Evolutionary conservation across 78 protist species (phyloP).

Genomic region (Isochrysis galbana): DNA sequence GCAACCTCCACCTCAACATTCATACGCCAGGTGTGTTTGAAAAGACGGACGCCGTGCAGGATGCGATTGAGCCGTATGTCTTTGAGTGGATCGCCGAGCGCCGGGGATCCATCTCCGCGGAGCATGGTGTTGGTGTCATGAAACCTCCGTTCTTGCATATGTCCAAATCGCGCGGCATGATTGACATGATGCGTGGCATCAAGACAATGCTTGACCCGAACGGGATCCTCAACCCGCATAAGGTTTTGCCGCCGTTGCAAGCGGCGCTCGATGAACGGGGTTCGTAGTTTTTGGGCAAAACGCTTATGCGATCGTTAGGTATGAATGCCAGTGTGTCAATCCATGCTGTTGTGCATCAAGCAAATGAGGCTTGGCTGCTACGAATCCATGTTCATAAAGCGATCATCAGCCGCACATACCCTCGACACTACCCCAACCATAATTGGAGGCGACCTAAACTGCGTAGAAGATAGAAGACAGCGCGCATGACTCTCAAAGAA

Average conservation of each 20-base stretch:
- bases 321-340: no score
- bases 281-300: no score
- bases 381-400: no score
- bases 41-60: not conserved
- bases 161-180: conserved; percentile 55
- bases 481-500: no score
- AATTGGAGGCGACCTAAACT: no score
- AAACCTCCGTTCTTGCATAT: conserved; percentile 58
- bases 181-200: conserved; percentile 68
- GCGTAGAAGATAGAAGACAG: no score
- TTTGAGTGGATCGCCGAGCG: conserved; percentile 67
- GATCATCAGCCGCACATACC: no score
- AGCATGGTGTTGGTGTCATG: conserved; percentile 89
- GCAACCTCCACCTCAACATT: conserved; percentile 85
- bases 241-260: conserved; percentile 54
- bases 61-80: conserved; percentile 75
- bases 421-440: no score
- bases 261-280: not conserved
- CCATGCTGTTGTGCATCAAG: no score
- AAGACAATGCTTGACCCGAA: conserved; percentile 83
- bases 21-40: conserved; percentile 33
- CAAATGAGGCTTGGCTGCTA: no score
- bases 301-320: no score
- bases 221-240: conserved; percentile 88
- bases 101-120: conserved; percentile 81